Evolutionary conservation across 495 filamentous ascomycete genomes (phyloP), one percentile per base, ranked within the genome.

Genomic region (Bryoglossum gracile): DNA sequence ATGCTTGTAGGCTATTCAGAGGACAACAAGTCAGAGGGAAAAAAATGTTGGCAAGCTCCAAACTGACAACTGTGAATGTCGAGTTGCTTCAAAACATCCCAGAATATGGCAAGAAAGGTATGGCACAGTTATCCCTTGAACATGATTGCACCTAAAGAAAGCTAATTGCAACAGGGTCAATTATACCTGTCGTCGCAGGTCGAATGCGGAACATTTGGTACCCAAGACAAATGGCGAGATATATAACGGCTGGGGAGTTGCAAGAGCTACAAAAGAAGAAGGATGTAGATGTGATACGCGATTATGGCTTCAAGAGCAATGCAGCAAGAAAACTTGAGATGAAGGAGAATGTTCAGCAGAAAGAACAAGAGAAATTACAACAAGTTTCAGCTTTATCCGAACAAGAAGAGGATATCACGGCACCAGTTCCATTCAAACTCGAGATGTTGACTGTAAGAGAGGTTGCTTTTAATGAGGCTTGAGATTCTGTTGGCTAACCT

Each of bases 171-270:
- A 24, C 48, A 82, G 78, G 78, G 22, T 54, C 75, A 19, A 67
- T 79, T 41, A 62, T 81, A n/a, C 72, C 78, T 14, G 62, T 81
- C 18, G 44, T 65, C 13, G 60, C 62, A 3, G 78, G 77, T 13
- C 63, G 59, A 16, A 82, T 83, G 76, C 63, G 79, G 41, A 76
- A 78, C 51, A 48, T 56, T 35, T 79, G 69, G 69, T 80, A 70
- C 50, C 80, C 78, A 9, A 59, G 52, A 32, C 63, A 66, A 24
- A 65, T 70, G 53, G 79, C 79, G 22, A 69, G 74, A 46, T 83
- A 83, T 60, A 54, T 80, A n/a, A 65, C 71, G 11, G 14, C 48
- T 5, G 48, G 60, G 11, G 63, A 73, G 43, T 33, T 73, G 14
- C 64, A 68, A 48, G 62, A 67, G 22, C 52, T 81, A 34, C 68